These are phyloP conservation scores for Zygosaccharomyces bisporus DNA, from an alignment of 805 yeast species.

Conservation along the genomic window DNA sequence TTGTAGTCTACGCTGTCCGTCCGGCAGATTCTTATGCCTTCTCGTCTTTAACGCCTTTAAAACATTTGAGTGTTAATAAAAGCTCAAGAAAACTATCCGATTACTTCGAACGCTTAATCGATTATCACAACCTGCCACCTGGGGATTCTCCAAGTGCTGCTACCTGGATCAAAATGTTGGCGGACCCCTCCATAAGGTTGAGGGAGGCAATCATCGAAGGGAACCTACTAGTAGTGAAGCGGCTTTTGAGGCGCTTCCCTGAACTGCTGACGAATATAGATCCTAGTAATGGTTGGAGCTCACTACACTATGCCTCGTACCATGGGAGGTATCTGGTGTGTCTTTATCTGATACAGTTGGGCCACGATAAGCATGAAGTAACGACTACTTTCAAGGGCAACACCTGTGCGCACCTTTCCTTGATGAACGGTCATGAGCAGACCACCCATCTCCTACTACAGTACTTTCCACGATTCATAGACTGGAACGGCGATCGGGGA, in stretches of 20 bases:
- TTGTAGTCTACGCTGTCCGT: not conserved
- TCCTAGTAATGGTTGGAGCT: slow-evolving; percentile 74
- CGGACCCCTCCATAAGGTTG: slow-evolving; percentile 60
- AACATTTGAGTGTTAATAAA: not conserved
- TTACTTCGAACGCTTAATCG: not conserved
- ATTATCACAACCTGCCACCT: not conserved
- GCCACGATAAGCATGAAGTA: slow-evolving; percentile 51
- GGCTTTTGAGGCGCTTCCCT: slow-evolving; percentile 66
- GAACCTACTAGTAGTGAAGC: slow-evolving; percentile 56
- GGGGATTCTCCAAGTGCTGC: not conserved
- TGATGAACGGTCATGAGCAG: slow-evolving; percentile 60
- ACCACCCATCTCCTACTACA: slow-evolving; percentile 71
- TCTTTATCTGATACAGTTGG: slow-evolving; percentile 50
- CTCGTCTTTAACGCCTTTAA: not conserved
- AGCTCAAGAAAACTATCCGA: not conserved
- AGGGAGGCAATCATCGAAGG: slow-evolving; percentile 64
- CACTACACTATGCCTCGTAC: slow-evolving; percentile 75
- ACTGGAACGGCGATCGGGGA: slow-evolving; percentile 45
- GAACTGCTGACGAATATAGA: slow-evolving; percentile 66
- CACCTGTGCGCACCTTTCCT: slow-evolving; percentile 70
- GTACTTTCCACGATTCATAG: slow-evolving; percentile 54
- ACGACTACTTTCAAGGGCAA: slow-evolving; percentile 52
- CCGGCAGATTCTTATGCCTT: not conserved
- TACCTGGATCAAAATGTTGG: slow-evolving; percentile 20
- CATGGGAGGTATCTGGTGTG: slow-evolving; percentile 70